Percentiles rank a stretch among this genome's conserved stretches.
Evolutionary conservation across 345 rosid species (phyloP).

Genomic region (Eucalyptus lansdowneana): DNA sequence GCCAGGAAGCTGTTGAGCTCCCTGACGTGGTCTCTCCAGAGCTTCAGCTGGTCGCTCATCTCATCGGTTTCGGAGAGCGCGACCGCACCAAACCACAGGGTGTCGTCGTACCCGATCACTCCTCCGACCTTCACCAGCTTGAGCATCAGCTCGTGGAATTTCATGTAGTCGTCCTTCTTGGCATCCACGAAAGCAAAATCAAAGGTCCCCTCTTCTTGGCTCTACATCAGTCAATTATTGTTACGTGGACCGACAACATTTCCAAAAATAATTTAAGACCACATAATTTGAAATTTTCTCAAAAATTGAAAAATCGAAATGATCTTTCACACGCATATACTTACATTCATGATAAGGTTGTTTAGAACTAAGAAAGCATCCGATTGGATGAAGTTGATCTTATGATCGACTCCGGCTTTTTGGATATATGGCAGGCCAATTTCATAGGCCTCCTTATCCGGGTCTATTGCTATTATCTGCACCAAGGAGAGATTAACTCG

Average conservation of each 20-base stretch:
- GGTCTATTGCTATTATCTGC: constrained; percentile 30
- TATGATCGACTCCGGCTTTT: constrained; percentile 35
- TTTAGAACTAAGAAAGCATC: constrained; percentile 4
- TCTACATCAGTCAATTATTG: neutral
- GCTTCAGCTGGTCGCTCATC: neutral
- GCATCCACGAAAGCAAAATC: constrained; percentile 20
- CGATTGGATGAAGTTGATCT: constrained; percentile 34
- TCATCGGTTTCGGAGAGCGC: neutral
- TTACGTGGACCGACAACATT: neutral
- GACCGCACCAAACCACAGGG: constrained; percentile 10
- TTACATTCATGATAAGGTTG: neutral
- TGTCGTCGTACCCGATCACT: constrained; percentile 15
- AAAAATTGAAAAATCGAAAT: too few species aligned
- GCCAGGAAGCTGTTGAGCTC: constrained; percentile 5
- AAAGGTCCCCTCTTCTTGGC: neutral
- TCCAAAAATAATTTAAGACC: neutral
- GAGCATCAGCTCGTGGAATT: constrained; percentile 9
- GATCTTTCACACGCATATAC: neutral
- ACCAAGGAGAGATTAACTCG: neutral
- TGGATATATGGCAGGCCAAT: constrained; percentile 21
- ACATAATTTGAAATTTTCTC: too few species aligned
- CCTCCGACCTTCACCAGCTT: constrained; percentile 21
- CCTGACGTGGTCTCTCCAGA: neutral
- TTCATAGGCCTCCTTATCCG: constrained; percentile 22
- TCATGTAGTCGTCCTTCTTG: constrained; percentile 1